Percentiles rank a stretch among this genome's conserved stretches.
These are phyloP conservation scores for Bimuria novae-zelandiae DNA, from an alignment of 2,329 filamentous ascomycete species.

Conservation along the genomic window DNA sequence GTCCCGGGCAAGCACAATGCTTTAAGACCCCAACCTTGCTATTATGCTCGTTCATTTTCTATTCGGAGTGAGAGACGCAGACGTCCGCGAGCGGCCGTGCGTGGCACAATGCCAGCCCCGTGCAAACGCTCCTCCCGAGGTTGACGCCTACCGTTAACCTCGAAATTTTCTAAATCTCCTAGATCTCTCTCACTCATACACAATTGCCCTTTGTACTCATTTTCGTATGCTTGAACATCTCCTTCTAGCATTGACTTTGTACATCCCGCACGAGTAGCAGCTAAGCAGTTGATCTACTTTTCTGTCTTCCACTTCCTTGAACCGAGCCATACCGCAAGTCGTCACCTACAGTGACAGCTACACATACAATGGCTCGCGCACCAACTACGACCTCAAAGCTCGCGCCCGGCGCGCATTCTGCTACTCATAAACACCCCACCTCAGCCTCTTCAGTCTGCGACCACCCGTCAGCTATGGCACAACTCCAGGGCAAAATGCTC, in stretches of 20 bases:
- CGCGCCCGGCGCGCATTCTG: not conserved
- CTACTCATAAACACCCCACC: not conserved
- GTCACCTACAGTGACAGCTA: not conserved
- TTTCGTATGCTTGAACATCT: not conserved
- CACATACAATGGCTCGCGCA: not conserved
- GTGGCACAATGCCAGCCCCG: no score
- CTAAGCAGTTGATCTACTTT: no score
- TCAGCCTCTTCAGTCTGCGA: not conserved
- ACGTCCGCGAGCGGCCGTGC: not conserved
- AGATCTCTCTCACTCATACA: not conserved
- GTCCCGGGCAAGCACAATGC: not conserved
- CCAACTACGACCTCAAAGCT: not conserved
- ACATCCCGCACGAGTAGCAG: no score
- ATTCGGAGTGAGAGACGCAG: not conserved
- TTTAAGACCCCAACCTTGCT: not conserved
- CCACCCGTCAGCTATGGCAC: not conserved
- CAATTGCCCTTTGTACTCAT: not conserved
- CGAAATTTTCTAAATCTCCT: not conserved
- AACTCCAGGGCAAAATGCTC: not conserved
- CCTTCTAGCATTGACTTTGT: not conserved
- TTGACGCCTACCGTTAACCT: not conserved
- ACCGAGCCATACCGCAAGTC: no score
- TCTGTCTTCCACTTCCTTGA: no score
- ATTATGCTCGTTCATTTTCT: not conserved
- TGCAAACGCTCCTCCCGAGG: slow-evolving; percentile 1